These are phyloP conservation scores for Dioszegia hungarica DNA, from an alignment of 768 basidiomycete species.

Conservation along the genomic window DNA sequence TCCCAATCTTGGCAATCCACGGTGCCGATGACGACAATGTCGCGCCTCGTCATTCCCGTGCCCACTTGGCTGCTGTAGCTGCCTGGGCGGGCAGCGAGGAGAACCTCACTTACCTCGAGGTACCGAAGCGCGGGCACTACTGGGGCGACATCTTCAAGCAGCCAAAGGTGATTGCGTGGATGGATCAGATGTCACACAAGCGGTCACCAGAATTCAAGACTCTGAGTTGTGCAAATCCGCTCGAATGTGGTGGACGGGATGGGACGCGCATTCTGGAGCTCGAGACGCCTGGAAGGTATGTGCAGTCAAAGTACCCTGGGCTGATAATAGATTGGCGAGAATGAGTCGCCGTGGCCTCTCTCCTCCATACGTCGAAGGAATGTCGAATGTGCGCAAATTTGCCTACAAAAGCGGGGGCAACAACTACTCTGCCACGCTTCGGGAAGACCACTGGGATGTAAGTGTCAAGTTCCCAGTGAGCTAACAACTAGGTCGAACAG, in stretches of 20 bases:
- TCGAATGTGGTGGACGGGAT: conserved; percentile 64
- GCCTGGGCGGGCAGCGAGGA: conserved; percentile 54
- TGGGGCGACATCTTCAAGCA: conserved; percentile 50
- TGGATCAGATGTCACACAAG: conserved; percentile 17
- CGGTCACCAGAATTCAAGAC: conserved; percentile 55
- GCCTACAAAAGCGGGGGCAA: no score
- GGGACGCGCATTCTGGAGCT: conserved; percentile 66
- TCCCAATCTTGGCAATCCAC: conserved; percentile 69
- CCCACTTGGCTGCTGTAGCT: conserved; percentile 59
- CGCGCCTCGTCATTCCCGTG: conserved; percentile 76
- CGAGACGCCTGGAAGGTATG: conserved; percentile 65
- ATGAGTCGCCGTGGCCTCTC: conserved; percentile 33
- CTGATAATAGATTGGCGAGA: not conserved
- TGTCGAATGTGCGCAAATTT: conserved; percentile 22
- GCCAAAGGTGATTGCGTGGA: conserved; percentile 51
- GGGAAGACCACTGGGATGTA: not conserved
- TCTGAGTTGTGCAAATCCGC: conserved; percentile 66
- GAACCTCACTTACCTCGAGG: conserved; percentile 18
- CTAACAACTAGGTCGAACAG: not conserved
- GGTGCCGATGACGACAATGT: conserved; percentile 77
- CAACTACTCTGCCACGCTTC: no score
- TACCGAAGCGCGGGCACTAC: conserved; percentile 27
- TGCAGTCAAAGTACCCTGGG: not conserved
- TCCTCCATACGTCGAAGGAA: not conserved
- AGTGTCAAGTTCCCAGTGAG: not conserved